These are phyloP conservation scores for Corylus avellana DNA, from an alignment of 306 rosid species.

Conservation along the genomic window DNA sequence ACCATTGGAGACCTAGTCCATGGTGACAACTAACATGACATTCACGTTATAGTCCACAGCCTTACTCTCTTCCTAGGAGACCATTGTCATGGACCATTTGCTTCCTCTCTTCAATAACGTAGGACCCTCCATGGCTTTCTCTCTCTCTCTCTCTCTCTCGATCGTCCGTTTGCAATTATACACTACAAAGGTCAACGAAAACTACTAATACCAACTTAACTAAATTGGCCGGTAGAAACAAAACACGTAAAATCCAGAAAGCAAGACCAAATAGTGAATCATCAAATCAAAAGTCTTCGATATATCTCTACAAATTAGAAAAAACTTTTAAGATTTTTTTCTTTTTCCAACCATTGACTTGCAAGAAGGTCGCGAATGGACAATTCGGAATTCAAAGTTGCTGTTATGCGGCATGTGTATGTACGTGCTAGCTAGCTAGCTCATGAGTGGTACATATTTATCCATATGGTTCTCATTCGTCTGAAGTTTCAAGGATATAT, in stretches of 20 bases:
- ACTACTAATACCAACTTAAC: conserved; percentile 24
- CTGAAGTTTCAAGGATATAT: not conserved
- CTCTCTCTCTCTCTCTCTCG: conserved; percentile 2
- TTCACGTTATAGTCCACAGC: conserved; percentile 59
- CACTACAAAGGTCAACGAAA: conserved; percentile 43
- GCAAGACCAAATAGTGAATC: not conserved
- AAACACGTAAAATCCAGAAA: conserved; percentile 26
- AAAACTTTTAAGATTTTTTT: too few species aligned
- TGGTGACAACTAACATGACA: conserved; percentile 75
- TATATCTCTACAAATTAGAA: too few species aligned
- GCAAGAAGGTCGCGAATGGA: conserved; percentile 3
- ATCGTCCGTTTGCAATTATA: conserved; percentile 6
- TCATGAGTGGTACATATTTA: conserved; percentile 15
- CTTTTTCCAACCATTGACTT: conserved; percentile 24
- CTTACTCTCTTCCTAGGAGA: conserved; percentile 50
- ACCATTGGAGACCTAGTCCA: conserved; percentile 43
- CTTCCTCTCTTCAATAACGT: conserved; percentile 48
- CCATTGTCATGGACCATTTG: conserved; percentile 60
- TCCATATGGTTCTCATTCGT: not conserved
- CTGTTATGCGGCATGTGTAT: conserved; percentile 7
- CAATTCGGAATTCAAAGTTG: conserved; percentile 17
- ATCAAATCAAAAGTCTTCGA: too few species aligned
- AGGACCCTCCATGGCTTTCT: conserved; percentile 31
- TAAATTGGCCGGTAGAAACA: conserved; percentile 4
- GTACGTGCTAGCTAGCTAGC: not conserved